Evolutionary conservation across 495 filamentous ascomycete species (phyloP).

Genomic region (Xylaria curta): DNA sequence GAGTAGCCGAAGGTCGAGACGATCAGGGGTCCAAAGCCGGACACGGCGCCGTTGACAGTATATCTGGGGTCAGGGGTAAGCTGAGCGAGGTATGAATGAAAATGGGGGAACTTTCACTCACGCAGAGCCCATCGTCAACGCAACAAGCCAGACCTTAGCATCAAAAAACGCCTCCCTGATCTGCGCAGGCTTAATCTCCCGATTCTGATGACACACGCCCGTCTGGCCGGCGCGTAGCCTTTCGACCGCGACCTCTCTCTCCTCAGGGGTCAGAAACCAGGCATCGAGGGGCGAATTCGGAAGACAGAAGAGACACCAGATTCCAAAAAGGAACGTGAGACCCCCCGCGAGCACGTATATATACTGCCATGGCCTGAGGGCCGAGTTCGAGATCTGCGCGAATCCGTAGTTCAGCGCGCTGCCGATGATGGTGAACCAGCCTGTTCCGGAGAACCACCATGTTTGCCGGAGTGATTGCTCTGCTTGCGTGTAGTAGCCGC

Average conservation of each 20-base stretch:
- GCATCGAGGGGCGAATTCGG: slow-evolving; percentile 65
- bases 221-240: slow-evolving; percentile 64
- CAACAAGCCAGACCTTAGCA: slow-evolving; percentile 68
- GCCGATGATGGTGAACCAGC: slow-evolving; percentile 72
- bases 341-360: slow-evolving; percentile 71
- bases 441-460: slow-evolving; percentile 73
- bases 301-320: slow-evolving; percentile 63
- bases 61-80: slow-evolving; percentile 43
- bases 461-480: slow-evolving; percentile 71
- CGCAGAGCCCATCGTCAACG: slow-evolving; percentile 63
- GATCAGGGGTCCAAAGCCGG: slow-evolving; percentile 77
- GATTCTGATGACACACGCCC: slow-evolving; percentile 57
- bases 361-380: slow-evolving; percentile 68
- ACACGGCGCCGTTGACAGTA: slow-evolving; percentile 77
- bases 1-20: slow-evolving; percentile 76
- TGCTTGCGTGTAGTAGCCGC: slow-evolving; percentile 69
- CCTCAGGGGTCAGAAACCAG: slow-evolving; percentile 57
- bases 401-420: slow-evolving; percentile 73
- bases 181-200: slow-evolving; percentile 65
- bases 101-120: not conserved
- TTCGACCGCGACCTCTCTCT: slow-evolving; percentile 62
- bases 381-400: slow-evolving; percentile 64
- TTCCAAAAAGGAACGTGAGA: slow-evolving; percentile 68
- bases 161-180: slow-evolving; percentile 62
- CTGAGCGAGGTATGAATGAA: not conserved